Evolutionary conservation across 192 early-diverging fungal genomes (phyloP).

Genomic region (Rhizoclosmatium sp.): DNA sequence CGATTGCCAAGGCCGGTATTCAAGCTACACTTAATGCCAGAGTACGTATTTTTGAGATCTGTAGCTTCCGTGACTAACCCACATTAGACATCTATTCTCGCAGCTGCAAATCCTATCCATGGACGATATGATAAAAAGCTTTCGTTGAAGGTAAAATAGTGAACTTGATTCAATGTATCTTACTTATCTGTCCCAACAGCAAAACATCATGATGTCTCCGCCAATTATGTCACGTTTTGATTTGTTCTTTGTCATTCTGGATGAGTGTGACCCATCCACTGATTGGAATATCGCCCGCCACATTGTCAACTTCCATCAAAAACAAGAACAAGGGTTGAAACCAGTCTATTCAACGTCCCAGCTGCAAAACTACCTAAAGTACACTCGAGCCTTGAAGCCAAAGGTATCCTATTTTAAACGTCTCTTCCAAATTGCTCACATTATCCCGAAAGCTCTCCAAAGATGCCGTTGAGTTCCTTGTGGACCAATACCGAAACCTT

Average conservation of each 20-base stretch:
- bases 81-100: conserved; percentile 81
- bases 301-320: conserved; percentile 86
- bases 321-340: conserved; percentile 61
- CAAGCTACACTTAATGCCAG: conserved; percentile 36
- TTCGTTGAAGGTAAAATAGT: conserved; percentile 74
- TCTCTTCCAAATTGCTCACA: conserved; percentile 8
- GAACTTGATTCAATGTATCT: background rate
- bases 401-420: conserved; percentile 52
- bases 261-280: conserved; percentile 87
- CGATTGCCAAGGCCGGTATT: conserved; percentile 37
- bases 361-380: conserved; percentile 85
- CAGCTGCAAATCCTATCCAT: conserved; percentile 95
- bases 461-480: conserved; percentile 79
- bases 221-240: conserved; percentile 99
- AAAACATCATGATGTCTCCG: conserved; percentile 95
- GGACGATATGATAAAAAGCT: conserved; percentile 96
- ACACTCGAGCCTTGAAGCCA: conserved; percentile 88
- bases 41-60: background rate
- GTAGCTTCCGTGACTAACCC: conserved; percentile 61
- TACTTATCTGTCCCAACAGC: conserved; percentile 51
- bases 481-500: conserved; percentile 85
- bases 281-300: conserved; percentile 93
- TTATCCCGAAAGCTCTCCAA: conserved; percentile 59
- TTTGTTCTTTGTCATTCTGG: conserved; percentile 95
- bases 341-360: conserved; percentile 80